These are phyloP conservation scores for Alternaria atra DNA, from an alignment of 2,329 filamentous ascomycete genomes.

Conservation along the genomic window DNA sequence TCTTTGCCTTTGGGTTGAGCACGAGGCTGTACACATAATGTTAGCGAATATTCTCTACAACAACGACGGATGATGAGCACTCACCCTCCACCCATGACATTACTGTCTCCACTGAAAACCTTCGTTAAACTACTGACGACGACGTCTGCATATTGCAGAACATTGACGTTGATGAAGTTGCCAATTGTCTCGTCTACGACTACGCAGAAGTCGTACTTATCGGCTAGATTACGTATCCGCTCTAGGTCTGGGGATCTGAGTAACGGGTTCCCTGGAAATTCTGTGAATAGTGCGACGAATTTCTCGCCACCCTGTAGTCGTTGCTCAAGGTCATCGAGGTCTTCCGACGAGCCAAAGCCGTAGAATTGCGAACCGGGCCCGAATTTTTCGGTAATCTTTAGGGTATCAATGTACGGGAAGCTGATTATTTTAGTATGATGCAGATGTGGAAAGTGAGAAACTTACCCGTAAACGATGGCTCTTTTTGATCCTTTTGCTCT, in stretches of 20 bases:
- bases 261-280: conserved; percentile 93
- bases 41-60: conserved; percentile 14
- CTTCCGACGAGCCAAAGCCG: conserved; percentile 77
- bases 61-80: not conserved
- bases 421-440: conserved; percentile 27
- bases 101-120: conserved; percentile 95
- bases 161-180: conserved; percentile 95
- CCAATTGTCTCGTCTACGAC: conserved; percentile 97
- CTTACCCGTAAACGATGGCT: conserved; percentile 82
- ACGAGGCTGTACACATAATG: conserved; percentile 56
- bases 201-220: conserved; percentile 85
- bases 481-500: conserved; percentile 69
- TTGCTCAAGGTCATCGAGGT: conserved; percentile 83
- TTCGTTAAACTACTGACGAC: conserved; percentile 96
- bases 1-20: conserved; percentile 71
- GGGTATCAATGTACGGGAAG: conserved; percentile 97
- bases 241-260: conserved; percentile 83
- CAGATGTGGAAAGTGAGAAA: no score
- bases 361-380: conserved; percentile 90
- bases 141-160: conserved; percentile 86
- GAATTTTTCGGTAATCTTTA: conserved; percentile 95
- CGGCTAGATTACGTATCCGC: conserved; percentile 81
- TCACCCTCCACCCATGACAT: conserved; percentile 91
- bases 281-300: conserved; percentile 87
- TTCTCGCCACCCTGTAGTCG: conserved; percentile 76